Evolutionary conservation across 202 grass and related monocot genomes (phyloP).

Genomic region (Digitaria exilis): DNA sequence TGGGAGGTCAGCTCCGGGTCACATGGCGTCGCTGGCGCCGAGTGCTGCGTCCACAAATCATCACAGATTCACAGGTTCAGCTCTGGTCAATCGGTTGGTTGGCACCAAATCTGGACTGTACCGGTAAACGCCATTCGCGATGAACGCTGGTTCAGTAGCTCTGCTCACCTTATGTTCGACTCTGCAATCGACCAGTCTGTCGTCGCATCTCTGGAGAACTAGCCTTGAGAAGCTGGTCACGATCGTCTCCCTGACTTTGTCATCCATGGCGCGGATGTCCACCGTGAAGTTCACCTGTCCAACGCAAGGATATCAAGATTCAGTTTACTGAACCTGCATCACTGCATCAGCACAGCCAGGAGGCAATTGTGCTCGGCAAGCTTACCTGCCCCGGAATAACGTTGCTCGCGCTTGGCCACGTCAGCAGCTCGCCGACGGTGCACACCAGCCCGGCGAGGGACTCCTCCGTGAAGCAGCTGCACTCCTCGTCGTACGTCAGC

Average conservation of each 20-base stretch:
- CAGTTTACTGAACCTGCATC: neutral
- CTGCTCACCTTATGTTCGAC: constrained; percentile 71
- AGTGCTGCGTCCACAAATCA: constrained; percentile 53
- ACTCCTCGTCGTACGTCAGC: constrained; percentile 64
- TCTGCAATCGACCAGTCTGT: constrained; percentile 69
- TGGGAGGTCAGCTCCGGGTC: constrained; percentile 61
- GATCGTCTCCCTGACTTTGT: constrained; percentile 67
- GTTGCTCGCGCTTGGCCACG: constrained; percentile 95
- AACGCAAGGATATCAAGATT: neutral
- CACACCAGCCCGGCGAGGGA: constrained; percentile 84
- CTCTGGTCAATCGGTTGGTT: neutral
- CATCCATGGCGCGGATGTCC: constrained; percentile 85
- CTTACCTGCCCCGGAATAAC: constrained; percentile 95
- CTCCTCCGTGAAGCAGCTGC: constrained; percentile 59
- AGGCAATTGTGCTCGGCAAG: neutral
- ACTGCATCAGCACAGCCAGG: neutral
- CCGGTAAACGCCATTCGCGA: neutral
- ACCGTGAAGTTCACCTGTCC: constrained; percentile 94
- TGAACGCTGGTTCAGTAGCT: neutral
- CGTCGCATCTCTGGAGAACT: constrained; percentile 59
- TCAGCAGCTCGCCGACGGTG: constrained; percentile 84
- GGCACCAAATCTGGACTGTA: neutral
- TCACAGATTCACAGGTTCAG: neutral
- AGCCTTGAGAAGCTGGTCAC: constrained; percentile 81
- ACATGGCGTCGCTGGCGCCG: constrained; percentile 63